Evolutionary conservation across 2,329 filamentous ascomycete species (phyloP).

Genomic region (Calonectria naviculata): DNA sequence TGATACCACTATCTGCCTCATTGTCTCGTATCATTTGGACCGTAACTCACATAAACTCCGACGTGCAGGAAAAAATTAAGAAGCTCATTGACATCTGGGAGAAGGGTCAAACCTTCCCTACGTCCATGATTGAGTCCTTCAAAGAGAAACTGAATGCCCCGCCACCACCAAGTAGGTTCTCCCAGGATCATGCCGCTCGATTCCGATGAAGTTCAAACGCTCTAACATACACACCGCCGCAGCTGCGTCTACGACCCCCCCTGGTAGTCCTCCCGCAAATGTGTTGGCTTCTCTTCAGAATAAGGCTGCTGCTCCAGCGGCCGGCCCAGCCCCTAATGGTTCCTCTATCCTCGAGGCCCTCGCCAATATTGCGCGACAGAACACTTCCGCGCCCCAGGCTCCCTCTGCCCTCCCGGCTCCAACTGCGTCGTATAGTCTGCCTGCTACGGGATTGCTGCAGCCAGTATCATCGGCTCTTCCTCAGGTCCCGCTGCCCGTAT

Average conservation of each 20-base stretch:
- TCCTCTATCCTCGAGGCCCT: constrained; percentile 81
- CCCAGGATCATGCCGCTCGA: constrained; percentile 3
- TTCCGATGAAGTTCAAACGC: constrained; percentile 21
- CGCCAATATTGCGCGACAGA: constrained; percentile 84
- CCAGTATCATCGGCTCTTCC: constrained; percentile 44
- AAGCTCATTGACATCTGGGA: constrained; percentile 99
- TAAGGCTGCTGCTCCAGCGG: constrained; percentile 48
- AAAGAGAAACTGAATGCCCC: constrained; percentile 80
- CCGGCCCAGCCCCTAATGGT: constrained; percentile 55
- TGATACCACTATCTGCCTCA: constrained; percentile 27
- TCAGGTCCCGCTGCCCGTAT: constrained; percentile 42
- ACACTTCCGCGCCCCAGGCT: constrained; percentile 61
- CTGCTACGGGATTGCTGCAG: constrained; percentile 46
- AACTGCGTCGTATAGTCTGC: constrained; percentile 55
- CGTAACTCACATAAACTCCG: constrained; percentile 54
- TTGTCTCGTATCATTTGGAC: constrained; percentile 32
- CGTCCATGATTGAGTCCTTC: constrained; percentile 81
- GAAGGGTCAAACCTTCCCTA: constrained; percentile 90
- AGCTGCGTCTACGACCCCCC: constrained; percentile 80
- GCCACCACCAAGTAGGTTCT: constrained; percentile 71
- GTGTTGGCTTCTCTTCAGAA: constrained; percentile 53
- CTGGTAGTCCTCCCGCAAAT: constrained; percentile 67
- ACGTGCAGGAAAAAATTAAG: constrained; percentile 87
- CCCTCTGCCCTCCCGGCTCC: constrained; percentile 52
- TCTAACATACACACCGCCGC: constrained; percentile 55